These are phyloP conservation scores for Aphanomyces astaci DNA, from an alignment of 352 stramenopile species.

Conservation along the genomic window DNA sequence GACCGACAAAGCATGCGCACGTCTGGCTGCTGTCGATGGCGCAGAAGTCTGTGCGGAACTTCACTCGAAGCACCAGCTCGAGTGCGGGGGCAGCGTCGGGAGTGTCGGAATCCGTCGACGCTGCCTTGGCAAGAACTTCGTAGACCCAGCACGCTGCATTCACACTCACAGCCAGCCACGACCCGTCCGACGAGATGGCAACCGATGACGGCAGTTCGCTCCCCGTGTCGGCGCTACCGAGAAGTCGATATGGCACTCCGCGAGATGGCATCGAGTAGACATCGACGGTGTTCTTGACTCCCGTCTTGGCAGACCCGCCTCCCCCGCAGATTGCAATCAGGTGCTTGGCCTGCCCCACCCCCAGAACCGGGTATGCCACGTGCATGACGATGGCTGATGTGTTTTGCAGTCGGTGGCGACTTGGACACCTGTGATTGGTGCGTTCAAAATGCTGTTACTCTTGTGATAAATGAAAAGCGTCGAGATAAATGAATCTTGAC, in stretches of 20 bases:
- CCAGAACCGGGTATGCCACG: constrained; percentile 82
- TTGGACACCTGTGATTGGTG: neutral
- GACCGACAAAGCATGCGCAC: constrained; percentile 69
- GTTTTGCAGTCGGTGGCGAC: neutral
- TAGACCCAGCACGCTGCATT: constrained; percentile 73
- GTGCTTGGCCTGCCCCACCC: constrained; percentile 58
- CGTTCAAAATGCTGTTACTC: neutral
- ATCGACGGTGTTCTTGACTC: constrained; percentile 80
- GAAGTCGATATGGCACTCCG: constrained; percentile 4
- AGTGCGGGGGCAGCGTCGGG: neutral
- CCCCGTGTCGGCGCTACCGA: constrained; percentile 51
- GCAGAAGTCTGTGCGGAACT: constrained; percentile 78
- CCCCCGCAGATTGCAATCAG: constrained; percentile 76
- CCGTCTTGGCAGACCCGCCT: constrained; percentile 71
- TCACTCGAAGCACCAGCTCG: constrained; percentile 41
- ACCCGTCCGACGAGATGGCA: constrained; percentile 61
- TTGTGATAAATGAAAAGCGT: constrained; percentile 2
- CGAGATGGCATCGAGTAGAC: constrained; percentile 21
- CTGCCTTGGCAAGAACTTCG: constrained; percentile 43
- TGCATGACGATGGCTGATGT: constrained; percentile 34
- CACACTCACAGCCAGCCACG: constrained; percentile 47
- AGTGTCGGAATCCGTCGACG: neutral
- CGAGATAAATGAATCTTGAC: neutral
- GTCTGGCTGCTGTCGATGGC: constrained; percentile 52
- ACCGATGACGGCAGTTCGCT: constrained; percentile 63